A percentile compares a stretch with the other conserved stretches of the same genome.
Evolutionary conservation across 1,139 yeast species (phyloP).

Genomic region (Sugiyamaella grinbergsii): DNA sequence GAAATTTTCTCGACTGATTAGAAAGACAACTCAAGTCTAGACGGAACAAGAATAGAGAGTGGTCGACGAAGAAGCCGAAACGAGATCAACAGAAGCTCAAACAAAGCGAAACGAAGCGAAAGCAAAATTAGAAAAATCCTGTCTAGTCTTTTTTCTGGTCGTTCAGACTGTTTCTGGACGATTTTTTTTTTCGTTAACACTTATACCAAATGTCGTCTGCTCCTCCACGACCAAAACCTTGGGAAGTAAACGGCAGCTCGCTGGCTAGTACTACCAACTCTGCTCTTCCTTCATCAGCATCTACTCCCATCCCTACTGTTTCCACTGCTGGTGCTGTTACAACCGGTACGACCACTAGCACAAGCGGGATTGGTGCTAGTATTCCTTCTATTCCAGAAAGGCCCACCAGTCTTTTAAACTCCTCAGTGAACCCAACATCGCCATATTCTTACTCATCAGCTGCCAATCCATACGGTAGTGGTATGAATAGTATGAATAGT

Average conservation of each 20-base stretch:
- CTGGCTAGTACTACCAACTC: slow-evolving; percentile 38
- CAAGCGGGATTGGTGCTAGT: too few relatives aligned
- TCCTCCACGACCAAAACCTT: slow-evolving; percentile 71
- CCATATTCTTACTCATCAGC: slow-evolving; percentile 29
- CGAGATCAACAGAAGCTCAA: too few relatives aligned
- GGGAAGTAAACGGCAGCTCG: slow-evolving; percentile 57
- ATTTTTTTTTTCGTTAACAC: neutral
- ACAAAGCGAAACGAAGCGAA: neutral
- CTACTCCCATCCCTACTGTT: slow-evolving; percentile 29
- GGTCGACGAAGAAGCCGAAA: neutral
- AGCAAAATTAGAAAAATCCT: neutral
- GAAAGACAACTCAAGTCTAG: neutral
- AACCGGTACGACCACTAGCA: slow-evolving; percentile 22
- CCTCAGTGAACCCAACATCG: slow-evolving; percentile 33
- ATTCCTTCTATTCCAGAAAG: slow-evolving; percentile 37
- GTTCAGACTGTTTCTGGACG: too few relatives aligned
- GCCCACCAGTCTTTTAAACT: slow-evolving; percentile 32
- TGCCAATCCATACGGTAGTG: slow-evolving; percentile 27
- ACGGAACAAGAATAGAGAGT: neutral
- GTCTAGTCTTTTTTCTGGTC: too few relatives aligned
- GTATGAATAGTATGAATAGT: slow-evolving; percentile 27
- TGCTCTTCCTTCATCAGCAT: slow-evolving; percentile 15
- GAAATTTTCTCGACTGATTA: too few relatives aligned
- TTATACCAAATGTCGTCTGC: slow-evolving; percentile 39
- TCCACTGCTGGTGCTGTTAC: slow-evolving; percentile 27